Base-by-base conservation (phyloP, 768 basidiomycete species). In the Sistotremastrum suecicum region DNA sequence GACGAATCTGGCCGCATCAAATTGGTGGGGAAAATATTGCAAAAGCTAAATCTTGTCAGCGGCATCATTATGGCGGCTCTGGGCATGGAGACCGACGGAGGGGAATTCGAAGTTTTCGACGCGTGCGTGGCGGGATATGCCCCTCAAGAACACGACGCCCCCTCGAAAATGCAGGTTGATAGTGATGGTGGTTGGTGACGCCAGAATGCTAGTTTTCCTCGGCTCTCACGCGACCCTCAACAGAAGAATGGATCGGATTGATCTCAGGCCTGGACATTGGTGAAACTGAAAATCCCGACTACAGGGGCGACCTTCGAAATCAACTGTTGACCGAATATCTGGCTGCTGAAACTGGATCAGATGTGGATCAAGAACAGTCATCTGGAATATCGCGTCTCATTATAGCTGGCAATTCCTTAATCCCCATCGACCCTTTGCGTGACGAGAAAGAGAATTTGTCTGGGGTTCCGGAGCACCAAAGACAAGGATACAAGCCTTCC, bases 61-160 rank as follows among this genome's bases (percentile, higher is more conserved):
- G 94, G 95, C 1, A 77, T 97, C 29, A 87, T 98, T 54, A 70
- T 90, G 46, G 89, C 83, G 28, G 89, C 76, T 0, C 72, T 99
- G 12, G 95, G 95, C 6, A 80, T 85, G 58, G 95, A 98, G 61
- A 95, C 87, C 0, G 68, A 76, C 3, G 69, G 69, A 33, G 95
- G 95, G 5, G 90, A 95, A 50, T 99, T 98, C 55, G 87, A 97
- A 59, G 91, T 92, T 5, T 72, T 86, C 20, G 94, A 98, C 61
- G 61, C 84, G 6, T 92, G 90, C 61, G 84, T 73, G 55, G 72
- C 91, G 3, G 92, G 80, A 0, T 67, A 94, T 64, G 82, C 94
- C 7, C 78, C 80, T 3, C 79, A 85, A 37, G 54, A 56, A n/a
- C 45, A 52, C 5, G 48, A 48, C 32, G 32, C 47, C 47, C 4